Evolutionary conservation across 495 filamentous ascomycete genomes (phyloP).

Genomic region (Xylaria curta): DNA sequence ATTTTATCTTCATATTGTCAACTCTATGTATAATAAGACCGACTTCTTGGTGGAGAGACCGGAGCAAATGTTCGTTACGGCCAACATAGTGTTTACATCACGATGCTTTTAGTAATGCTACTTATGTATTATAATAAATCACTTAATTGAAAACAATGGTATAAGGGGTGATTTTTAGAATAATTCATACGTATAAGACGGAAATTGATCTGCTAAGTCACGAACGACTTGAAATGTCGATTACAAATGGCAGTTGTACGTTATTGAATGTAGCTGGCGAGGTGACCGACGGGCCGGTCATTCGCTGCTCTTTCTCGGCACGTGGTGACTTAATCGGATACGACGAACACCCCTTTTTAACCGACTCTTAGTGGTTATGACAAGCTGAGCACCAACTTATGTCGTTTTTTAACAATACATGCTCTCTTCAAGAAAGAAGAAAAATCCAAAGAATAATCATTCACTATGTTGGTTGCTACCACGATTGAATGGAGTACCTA

Average conservation of each 20-base stretch:
- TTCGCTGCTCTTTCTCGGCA: neutral
- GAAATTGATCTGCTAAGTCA: neutral
- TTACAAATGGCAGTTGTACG: neutral
- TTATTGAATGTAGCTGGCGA: neutral
- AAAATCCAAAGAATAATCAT: neutral
- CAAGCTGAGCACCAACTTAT: neutral
- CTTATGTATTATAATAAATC: neutral
- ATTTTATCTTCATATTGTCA: neutral
- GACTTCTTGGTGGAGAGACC: neutral
- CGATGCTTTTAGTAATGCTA: neutral
- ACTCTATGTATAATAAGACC: neutral
- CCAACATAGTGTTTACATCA: neutral
- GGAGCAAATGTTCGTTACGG: neutral
- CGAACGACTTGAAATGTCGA: neutral
- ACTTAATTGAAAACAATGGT: neutral
- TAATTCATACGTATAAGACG: neutral
- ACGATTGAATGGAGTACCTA: neutral
- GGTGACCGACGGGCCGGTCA: neutral
- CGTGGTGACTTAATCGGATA: neutral
- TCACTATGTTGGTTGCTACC: neutral
- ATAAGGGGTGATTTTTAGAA: neutral
- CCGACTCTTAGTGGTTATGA: neutral
- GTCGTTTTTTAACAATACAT: neutral
- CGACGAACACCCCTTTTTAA: no score
- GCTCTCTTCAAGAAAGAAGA: neutral